These are phyloP conservation scores for Sclerotinia trifoliorum DNA, from an alignment of 2,329 filamentous ascomycete species.

Conservation along the genomic window DNA sequence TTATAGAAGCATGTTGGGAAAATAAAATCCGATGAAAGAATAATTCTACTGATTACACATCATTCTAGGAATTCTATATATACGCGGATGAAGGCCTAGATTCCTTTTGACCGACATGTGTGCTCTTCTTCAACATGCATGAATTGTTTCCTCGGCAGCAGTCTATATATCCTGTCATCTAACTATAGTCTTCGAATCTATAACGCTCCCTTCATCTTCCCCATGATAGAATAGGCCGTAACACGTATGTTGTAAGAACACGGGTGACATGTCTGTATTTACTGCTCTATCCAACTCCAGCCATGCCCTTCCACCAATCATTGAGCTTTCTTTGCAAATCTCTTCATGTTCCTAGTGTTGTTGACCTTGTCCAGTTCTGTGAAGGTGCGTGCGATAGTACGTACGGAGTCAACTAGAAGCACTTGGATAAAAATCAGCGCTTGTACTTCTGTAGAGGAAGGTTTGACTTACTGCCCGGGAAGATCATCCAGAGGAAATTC, in stretches of 20 bases:
- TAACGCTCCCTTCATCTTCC: too few species aligned
- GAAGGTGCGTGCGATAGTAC: conserved; percentile 42
- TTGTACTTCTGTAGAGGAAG: not conserved
- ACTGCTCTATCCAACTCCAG: not conserved
- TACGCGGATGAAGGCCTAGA: not conserved
- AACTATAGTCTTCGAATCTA: not conserved
- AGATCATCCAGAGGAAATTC: conserved; percentile 60
- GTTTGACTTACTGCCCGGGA: conserved; percentile 51
- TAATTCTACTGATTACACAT: not conserved
- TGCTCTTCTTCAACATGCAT: conserved; percentile 6
- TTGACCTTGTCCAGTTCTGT: conserved; percentile 37
- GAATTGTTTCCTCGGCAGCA: not conserved
- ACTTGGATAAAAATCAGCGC: conserved; percentile 25
- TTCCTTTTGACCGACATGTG: not conserved
- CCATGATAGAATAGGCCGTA: not conserved
- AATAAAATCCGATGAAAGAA: not conserved
- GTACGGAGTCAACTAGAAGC: conserved; percentile 43
- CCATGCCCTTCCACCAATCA: not conserved
- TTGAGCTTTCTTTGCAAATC: conserved; percentile 13
- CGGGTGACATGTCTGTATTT: not conserved
- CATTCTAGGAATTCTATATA: not conserved
- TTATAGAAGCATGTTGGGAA: not conserved
- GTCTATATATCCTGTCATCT: not conserved
- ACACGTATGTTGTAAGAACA: not conserved
- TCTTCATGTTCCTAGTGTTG: conserved; percentile 2